Evolutionary conservation across 805 yeast genomes (phyloP), one percentile per base, ranked within the genome.

Genomic region (Sporopachydermia quercuum): DNA sequence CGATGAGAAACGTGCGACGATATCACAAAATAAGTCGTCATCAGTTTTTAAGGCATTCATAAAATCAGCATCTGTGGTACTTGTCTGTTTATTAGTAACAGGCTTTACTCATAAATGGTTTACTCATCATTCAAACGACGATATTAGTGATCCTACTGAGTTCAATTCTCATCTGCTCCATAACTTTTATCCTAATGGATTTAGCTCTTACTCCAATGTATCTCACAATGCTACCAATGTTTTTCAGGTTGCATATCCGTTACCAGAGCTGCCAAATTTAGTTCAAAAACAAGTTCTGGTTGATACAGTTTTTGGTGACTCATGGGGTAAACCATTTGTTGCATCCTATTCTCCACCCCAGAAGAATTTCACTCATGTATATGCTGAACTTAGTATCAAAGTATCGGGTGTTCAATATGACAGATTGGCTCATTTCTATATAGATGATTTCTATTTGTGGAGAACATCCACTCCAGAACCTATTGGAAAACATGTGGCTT

Each of bases 381-480:
- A 49, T 2, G 46, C 62, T 16, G 53, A 54, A 34, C 47, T 63
- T 18, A 47, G 55, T 15, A 52, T 56, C 3, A 42, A 54, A 5
- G 50, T 52, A 13, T 45, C 40, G 16, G 65, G 65, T 17, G 41
- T 48, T 19, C 66, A 61, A 45, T 61, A 48, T 41, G 66, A 61
- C 44, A 53, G 66, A 14, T 47, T 61, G 42, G 59, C 52, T n/a
- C 60, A 58, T 39, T 37, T 62, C 37, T 77, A 68, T 48, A 55
- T 80, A 19, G 65, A 66, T 42, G 82, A 76, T 19, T 62, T 68
- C 13, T 81, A 81, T 45, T 60, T 84, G 33, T 84, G 94, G 94
- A 70, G 94, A 56, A 76, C 84, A 1, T 78, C 89, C 2, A 85
- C 94, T 2, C 75, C 81, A 11, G 94, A 84, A 56, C 94, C 94